Evolutionary conservation across 2,329 filamentous ascomycete species (phyloP), one percentile per base, ranked within the genome.

Genomic region (Fusarium nematophilum): DNA sequence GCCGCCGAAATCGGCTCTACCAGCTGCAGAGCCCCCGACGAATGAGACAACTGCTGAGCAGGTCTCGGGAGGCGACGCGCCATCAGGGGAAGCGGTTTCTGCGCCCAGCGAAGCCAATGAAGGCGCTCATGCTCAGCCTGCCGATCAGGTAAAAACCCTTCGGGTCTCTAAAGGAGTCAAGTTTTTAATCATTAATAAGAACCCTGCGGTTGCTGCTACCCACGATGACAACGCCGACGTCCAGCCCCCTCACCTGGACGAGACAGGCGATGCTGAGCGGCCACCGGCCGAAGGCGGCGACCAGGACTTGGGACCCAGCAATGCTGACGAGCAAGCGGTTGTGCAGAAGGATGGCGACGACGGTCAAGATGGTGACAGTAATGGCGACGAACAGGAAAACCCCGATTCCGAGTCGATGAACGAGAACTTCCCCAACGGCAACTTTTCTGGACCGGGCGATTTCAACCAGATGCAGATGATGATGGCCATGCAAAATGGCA

Each of bases 401-500:
- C 71, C 70, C 39, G 74, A 73, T 33, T 68, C 70, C 50, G 77
- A 78, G 30, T 66, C 72, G 21, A 76, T 74, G 70, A 81, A 79
- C 62, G 79, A 80, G 56, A 69, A 66, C 59, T 87, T 88, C 64
- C 73, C 82, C 21, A 82, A 81, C 62, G 86, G 88, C 82, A 83
- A 82, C 70, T 90, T 84, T 21, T 66, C 81, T 71, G 86, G 84
- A 69, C 82, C 83, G 59, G 84, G 83, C 53, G 87, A 90, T 68
- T 88, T 91, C 75, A 90, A 87, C 71, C 87, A 90, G 81, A 91
- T 93, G 87, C 89, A 91, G 75, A 86, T 86, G 87, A 86, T 91
- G 88, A 89, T 90, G 87, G 81, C 86, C 76, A 85, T 92, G 90
- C 83, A 90, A 76, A 84, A 90, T 69, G 85, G 85, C 65, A 88